phyloP scores from a whole-genome alignment of 148 eudicot genomes.

The Rhododendron ovatum region DNA sequence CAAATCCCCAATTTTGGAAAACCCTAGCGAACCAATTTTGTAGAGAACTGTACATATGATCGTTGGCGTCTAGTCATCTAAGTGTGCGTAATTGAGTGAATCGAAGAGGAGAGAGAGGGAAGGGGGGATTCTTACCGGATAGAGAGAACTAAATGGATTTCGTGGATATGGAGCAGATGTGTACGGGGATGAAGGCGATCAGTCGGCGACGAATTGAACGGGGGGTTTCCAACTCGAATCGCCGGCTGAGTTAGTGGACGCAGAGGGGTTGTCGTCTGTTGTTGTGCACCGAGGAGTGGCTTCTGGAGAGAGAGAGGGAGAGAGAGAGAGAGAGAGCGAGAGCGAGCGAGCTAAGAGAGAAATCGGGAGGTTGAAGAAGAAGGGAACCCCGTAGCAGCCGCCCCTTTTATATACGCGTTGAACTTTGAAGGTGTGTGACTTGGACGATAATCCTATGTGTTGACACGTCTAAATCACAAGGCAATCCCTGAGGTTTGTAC shows the following conservation, averaged over 20 bases:
- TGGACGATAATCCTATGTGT: not conserved
- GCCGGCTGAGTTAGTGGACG: not conserved
- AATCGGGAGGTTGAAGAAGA: not conserved
- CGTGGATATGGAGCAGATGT: not conserved
- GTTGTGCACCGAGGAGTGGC: not conserved
- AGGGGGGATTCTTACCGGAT: conserved; percentile 23
- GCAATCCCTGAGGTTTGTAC: not conserved
- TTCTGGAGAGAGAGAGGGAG: not conserved
- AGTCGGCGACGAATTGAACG: not conserved
- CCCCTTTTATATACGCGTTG: not conserved
- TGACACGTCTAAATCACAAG: not conserved
- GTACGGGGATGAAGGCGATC: not conserved
- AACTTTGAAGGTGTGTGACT: not conserved
- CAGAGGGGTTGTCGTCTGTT: not conserved
- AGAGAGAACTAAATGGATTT: conserved; percentile 15
- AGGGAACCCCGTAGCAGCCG: not conserved
- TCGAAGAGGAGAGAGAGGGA: not conserved
- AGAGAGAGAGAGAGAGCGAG: not conserved
- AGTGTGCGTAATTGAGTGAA: not conserved
- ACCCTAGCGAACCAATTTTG: not conserved
- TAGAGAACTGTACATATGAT: not conserved
- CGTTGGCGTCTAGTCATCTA: not conserved
- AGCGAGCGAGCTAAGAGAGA: not conserved
- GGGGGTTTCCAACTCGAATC: not conserved
- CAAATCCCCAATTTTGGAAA: not conserved